Evolutionary conservation across 169 alveolate genomes (phyloP).

Genomic region (Pseudocohnilembus persalinus): DNA sequence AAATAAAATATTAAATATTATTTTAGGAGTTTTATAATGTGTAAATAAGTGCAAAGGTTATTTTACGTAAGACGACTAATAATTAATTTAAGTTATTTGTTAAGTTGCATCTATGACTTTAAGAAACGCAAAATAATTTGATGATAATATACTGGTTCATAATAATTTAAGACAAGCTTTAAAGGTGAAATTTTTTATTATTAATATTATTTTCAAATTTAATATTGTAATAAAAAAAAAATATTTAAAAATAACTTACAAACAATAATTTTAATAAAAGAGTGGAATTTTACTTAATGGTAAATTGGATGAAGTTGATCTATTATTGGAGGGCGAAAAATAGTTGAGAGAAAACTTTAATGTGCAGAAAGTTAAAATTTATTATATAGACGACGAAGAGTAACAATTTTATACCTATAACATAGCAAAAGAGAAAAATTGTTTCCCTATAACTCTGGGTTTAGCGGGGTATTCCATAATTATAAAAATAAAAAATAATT

Average conservation of each 20-base stretch:
- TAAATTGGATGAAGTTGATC: not conserved
- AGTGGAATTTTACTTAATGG: conserved; percentile 5
- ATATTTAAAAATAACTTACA: not conserved
- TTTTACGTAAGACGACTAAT: conserved; percentile 17
- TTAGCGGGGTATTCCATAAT: conserved; percentile 25
- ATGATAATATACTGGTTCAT: not conserved
- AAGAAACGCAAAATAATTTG: conserved; percentile 13
- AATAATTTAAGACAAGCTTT: conserved; percentile 1
- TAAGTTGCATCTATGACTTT: conserved; percentile 1
- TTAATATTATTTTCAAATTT: too few species aligned
- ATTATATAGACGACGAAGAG: not conserved
- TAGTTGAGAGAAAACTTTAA: not conserved
- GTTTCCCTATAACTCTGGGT: not conserved
- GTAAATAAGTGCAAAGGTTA: conserved; percentile 3
- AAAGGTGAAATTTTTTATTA: not conserved
- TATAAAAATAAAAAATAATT: too few species aligned
- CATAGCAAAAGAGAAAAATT: not conserved
- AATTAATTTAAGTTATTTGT: conserved; percentile 1
- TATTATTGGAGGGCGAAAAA: conserved; percentile 4
- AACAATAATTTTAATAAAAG: not conserved
- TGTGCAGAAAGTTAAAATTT: conserved; percentile 10
- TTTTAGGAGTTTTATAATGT: not conserved
- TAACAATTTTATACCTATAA: not conserved
- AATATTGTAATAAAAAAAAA: too few species aligned
- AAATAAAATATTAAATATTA: too few species aligned